Conservation (phyloP, 148 eudicot species). For the Polygonum aviculare region DNA sequence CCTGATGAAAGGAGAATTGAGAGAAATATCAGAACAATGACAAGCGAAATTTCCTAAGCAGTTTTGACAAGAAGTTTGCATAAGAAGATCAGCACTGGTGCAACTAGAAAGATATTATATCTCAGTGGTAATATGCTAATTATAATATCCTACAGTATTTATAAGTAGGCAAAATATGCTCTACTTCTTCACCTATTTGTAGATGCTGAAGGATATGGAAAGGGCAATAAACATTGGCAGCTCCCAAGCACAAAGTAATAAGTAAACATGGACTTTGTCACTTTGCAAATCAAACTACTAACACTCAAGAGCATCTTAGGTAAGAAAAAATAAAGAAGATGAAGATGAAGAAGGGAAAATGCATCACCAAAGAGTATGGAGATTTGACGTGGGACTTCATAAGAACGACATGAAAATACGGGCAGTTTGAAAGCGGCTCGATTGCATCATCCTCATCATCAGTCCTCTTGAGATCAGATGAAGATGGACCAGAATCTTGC, state of each 20-base stretch:
- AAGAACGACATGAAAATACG: neutral
- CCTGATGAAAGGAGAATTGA: neutral
- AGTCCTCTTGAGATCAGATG: neutral
- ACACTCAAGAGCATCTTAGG: neutral
- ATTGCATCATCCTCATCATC: neutral
- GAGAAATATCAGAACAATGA: neutral
- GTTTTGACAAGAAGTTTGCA: neutral
- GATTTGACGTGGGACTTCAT: neutral
- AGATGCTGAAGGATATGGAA: neutral
- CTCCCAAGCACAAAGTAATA: neutral
- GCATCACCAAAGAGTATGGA: neutral
- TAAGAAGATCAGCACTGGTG: neutral
- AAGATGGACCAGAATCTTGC: neutral
- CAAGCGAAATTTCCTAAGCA: neutral
- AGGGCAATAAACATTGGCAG: neutral
- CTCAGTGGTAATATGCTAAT: too few relatives aligned
- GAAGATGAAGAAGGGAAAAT: neutral
- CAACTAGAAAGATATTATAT: too few relatives aligned
- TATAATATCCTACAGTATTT: too few relatives aligned
- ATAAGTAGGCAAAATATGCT: too few relatives aligned
- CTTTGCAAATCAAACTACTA: neutral
- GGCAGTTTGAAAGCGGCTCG: slow-evolving; percentile 6
- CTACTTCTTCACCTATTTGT: neutral
- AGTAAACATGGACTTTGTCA: neutral
- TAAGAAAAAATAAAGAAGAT: neutral